Base-by-base conservation (phyloP, 1,284 basidiomycete species). In the Heterobasidion irregulare region DNA sequence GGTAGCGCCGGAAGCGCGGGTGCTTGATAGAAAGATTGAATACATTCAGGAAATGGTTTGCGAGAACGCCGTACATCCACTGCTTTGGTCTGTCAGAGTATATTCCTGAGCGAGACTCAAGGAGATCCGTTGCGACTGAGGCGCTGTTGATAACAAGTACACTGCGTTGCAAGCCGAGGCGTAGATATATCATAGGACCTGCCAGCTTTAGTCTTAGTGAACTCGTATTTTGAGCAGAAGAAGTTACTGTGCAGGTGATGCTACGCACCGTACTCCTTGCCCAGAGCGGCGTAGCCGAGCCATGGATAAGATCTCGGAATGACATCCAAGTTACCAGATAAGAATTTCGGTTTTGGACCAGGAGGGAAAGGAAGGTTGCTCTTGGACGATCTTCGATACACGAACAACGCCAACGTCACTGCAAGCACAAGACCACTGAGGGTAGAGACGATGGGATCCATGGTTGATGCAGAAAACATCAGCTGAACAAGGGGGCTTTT, bases 41-140 rank as follows among this genome's bases (percentile, higher is more conserved):
- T 10, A 59, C 58, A 12, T 58, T 53, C 50, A 69, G 64, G 46
- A 66, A 67, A 7, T 75, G 71, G 18, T 67, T 73, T 53, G 72
- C 74, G 35, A 77, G 67, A 7, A 69, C 70, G 49, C 71, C 65
- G 59, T 65, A 74, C 74, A 77, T 76, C 65, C 69, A 71, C 6
- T 51, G 62, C 64, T 47, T 38, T 0, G 76, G 75, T 1, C 76
- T 70, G 54, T 76, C 73, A 9, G 73, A 75, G 55, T 75, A 76
- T 8, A 70, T 70, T 35, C 61, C 55, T n/a, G 73, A 68, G 26
- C 74, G 69, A 52, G 64, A 63, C 36, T 72, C 70, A 8, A 77
- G 64, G 1, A 76, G 66, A 8, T 73, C 68, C 26, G 62, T 59
- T 5, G 72, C 66, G 10, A 69, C 64, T 33, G 57, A 52, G 19